These are phyloP conservation scores for Fusarium metavorans DNA, from an alignment of 2,329 filamentous ascomycete genomes.

Conservation along the genomic window DNA sequence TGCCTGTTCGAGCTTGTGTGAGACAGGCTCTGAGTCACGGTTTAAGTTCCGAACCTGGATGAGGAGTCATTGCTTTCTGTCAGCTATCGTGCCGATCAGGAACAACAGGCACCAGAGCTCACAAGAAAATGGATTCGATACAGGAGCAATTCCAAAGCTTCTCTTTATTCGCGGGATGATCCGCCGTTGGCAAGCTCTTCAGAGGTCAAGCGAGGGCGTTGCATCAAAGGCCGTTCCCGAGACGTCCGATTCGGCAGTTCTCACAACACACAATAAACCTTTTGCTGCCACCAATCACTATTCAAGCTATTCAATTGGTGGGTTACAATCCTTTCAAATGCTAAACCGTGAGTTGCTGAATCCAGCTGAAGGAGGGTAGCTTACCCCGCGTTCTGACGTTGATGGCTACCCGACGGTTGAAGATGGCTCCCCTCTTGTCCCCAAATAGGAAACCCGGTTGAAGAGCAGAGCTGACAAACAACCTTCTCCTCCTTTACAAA, in stretches of 20 bases:
- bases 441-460: conserved; percentile 12
- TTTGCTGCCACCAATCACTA: background rate
- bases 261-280: background rate
- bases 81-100: background rate
- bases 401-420: conserved; percentile 14
- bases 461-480: conserved; percentile 24
- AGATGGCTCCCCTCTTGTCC: conserved; percentile 18
- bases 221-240: background rate
- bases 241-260: background rate
- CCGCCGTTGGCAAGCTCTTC: background rate
- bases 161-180: background rate
- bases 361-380: background rate
- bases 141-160: background rate
- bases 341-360: background rate
- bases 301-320: background rate
- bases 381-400: conserved; percentile 40
- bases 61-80: background rate
- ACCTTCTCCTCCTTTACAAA: background rate
- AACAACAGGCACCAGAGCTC: background rate
- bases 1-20: background rate
- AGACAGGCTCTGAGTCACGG: background rate
- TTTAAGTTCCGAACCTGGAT: background rate
- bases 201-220: background rate
- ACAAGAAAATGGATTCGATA: background rate
- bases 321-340: background rate